Evolutionary conservation across 106 monocot species (phyloP), one percentile per base, ranked within the genome.

Genomic region (Narthecium ossifragum): DNA sequence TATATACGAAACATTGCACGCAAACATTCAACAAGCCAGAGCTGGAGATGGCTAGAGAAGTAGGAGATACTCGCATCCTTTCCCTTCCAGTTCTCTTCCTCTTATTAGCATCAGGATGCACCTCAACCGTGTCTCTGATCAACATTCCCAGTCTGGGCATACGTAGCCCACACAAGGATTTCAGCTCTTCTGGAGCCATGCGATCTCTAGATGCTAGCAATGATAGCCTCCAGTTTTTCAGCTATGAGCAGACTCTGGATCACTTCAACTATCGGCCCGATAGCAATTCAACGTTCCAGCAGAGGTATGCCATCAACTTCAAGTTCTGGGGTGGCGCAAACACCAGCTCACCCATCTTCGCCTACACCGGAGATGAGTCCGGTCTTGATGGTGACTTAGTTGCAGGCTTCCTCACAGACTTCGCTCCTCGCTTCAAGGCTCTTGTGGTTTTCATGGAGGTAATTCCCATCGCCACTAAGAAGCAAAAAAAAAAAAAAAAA

Each of bases 361-460:
- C 90, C 40, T 94, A 94, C 79, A 83, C 90, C 2, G 94, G 94
- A 34, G 90, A 94, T 34, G 94, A 94, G 51, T 85, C 37, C 32
- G 83, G 47, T 90, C 90, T 55, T 85, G 76, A 9, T 86, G 86
- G 94, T 90, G 90, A 89, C 0, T 53, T 24, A 33, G 90, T 90
- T 51, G 86, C 94, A 51, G 94, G 89, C 6, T 90, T 94, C 83
- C 60, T 94, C 72, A 31, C 75, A 45, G 94, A 94, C 47, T 71
- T 94, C 18, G 94, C 94, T 11, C 94, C 94, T 1, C 72, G 62
- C 34, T 94, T 90, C 64, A 38, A 48, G 12, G 94, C 94, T 0
- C 55, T 94, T 34, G 70, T 94, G 1, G 78, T 94, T 57, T 94
- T 94, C 80, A 81, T 94, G 50, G 94, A 94, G 82, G 94, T 93